Conservation (phyloP, 1,284 basidiomycete genomes). For the Naganishia sp. region DNA sequence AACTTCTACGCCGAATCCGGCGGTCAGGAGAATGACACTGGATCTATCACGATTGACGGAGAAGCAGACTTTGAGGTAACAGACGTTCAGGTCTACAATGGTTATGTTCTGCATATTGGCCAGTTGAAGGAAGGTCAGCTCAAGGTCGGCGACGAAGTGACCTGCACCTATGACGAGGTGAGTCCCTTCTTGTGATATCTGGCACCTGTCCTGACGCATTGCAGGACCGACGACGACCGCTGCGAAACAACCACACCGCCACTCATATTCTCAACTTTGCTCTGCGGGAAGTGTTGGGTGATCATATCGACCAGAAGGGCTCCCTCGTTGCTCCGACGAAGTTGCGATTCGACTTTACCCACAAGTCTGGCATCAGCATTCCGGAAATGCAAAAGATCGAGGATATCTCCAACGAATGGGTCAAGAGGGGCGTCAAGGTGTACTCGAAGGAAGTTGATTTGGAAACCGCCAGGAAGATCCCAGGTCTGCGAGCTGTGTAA, state of each 20-base stretch:
- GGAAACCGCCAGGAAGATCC: conserved; percentile 79
- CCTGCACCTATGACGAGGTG: conserved; percentile 74
- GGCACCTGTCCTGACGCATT: neutral
- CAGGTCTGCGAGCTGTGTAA: conserved; percentile 83
- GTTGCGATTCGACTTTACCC: conserved; percentile 97
- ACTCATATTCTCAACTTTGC: conserved; percentile 97
- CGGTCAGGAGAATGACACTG: conserved; percentile 96
- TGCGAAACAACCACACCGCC: conserved; percentile 97
- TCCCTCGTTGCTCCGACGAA: conserved; percentile 94
- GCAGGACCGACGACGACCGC: conserved; percentile 87
- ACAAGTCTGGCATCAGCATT: conserved; percentile 79
- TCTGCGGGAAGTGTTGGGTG: conserved; percentile 88
- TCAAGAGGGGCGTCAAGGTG: conserved; percentile 83
- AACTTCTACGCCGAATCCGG: conserved; percentile 98
- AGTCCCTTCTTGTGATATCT: conserved; percentile 35
- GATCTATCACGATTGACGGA: conserved; percentile 89
- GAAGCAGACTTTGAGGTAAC: conserved; percentile 88
- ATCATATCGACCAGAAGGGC: conserved; percentile 97
- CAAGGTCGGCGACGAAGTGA: conserved; percentile 67
- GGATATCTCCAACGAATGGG: conserved; percentile 80
- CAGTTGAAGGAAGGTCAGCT: conserved; percentile 75
- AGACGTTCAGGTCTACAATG: conserved; percentile 84
- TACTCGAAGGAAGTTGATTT: conserved; percentile 84
- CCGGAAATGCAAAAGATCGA: conserved; percentile 83
- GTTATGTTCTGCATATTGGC: conserved; percentile 88